phyloP scores from a whole-genome alignment of 106 monocot species.

The Allium fistulosum region DNA sequence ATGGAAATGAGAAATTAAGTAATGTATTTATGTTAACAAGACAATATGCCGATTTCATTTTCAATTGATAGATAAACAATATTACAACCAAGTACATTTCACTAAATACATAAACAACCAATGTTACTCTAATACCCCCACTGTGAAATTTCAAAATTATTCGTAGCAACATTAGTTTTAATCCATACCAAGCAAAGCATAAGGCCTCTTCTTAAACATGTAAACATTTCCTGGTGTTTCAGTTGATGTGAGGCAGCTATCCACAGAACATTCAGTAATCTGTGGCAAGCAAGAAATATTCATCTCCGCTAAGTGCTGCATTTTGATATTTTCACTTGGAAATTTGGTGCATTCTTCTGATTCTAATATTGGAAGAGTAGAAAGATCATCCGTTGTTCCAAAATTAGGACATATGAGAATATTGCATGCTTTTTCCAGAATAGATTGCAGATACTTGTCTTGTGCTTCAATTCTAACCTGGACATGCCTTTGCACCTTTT shows the following conservation, averaged over 20 bases:
- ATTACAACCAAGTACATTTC: no score
- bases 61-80: no score
- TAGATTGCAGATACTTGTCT: conserved; percentile 36
- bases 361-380: conserved; percentile 9
- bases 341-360: conserved; percentile 3
- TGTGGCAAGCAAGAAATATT: background rate
- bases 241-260: conserved; percentile 29
- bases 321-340: conserved; percentile 1
- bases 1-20: no score
- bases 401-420: conserved; percentile 11
- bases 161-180: no score
- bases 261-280: conserved; percentile 25
- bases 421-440: conserved; percentile 37
- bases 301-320: conserved; percentile 10
- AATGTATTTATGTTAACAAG: no score
- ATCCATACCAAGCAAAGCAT: background rate
- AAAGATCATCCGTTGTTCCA: background rate
- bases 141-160: no score
- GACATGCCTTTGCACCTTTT: conserved; percentile 52
- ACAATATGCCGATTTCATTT: no score
- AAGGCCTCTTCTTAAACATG: conserved; percentile 6
- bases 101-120: no score
- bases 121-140: no score
- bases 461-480: conserved; percentile 40
- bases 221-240: background rate